A percentile compares a stretch with the other conserved stretches of the same genome.
These are phyloP conservation scores for Phytophthora uliginosa DNA, from an alignment of 352 stramenopile species.

Conservation along the genomic window DNA sequence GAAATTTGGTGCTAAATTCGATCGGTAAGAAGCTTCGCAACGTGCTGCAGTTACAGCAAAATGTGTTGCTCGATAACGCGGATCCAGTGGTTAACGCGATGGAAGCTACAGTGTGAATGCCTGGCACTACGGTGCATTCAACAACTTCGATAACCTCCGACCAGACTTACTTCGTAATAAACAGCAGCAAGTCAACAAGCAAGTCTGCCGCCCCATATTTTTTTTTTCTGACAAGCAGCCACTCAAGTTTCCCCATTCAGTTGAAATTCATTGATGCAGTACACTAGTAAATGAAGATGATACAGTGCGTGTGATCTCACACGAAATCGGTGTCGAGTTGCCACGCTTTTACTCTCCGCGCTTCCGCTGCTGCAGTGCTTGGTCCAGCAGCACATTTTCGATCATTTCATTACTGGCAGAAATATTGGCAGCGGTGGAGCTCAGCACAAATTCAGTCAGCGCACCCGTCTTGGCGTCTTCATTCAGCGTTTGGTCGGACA, in stretches of 20 bases:
- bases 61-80: conserved; percentile 20
- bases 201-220: too few relatives aligned
- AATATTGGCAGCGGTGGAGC: conserved; percentile 41
- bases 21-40: conserved; percentile 29
- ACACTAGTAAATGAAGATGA: neutral
- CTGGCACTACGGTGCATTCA: neutral
- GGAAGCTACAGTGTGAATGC: neutral
- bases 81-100: neutral
- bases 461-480: conserved; percentile 38
- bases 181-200: neutral
- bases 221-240: too few relatives aligned
- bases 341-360: neutral
- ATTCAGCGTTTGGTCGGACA: conserved; percentile 37
- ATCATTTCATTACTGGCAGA: conserved; percentile 46
- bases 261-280: neutral
- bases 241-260: neutral
- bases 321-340: neutral
- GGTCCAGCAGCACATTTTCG: conserved; percentile 47
- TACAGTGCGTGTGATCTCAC: neutral
- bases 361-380: conserved; percentile 33
- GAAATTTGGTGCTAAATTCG: conserved; percentile 25
- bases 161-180: neutral
- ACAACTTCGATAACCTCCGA: too few relatives aligned
- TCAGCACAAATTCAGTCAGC: conserved; percentile 46
- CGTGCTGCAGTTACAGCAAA: conserved; percentile 30